phyloP scores from a whole-genome alignment of 176 grass and related monocot species.

The Poa pratensis region DNA sequence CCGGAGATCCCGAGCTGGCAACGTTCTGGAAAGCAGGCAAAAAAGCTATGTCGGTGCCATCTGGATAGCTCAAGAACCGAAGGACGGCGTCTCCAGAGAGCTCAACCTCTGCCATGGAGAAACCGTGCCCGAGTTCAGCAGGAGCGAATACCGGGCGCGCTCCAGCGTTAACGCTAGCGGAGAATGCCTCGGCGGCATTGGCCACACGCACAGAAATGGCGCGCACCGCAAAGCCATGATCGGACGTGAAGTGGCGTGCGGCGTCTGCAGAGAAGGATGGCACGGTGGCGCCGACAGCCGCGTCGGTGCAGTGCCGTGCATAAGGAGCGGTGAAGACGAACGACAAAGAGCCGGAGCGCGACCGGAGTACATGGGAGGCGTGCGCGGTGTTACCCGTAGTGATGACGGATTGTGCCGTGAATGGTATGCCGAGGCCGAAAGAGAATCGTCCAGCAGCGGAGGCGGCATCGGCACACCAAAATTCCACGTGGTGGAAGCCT shows the following conservation, averaged over 20 bases:
- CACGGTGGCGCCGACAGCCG: constrained; percentile 43
- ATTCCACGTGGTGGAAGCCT: constrained; percentile 11
- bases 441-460: not conserved
- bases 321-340: constrained; percentile 86
- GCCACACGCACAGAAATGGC: constrained; percentile 65
- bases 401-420: not conserved
- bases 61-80: constrained; percentile 68
- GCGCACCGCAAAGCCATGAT: constrained; percentile 77
- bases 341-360: constrained; percentile 55
- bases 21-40: constrained; percentile 71
- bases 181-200: constrained; percentile 75
- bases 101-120: constrained; percentile 77
- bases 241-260: constrained; percentile 53
- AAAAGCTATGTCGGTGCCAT: constrained; percentile 36
- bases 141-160: constrained; percentile 72
- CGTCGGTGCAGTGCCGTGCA: constrained; percentile 13
- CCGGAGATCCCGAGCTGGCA: not conserved
- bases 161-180: constrained; percentile 58
- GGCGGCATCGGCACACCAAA: not conserved
- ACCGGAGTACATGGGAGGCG: not conserved
- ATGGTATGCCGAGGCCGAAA: not conserved
- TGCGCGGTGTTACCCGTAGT: not conserved
- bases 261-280: constrained; percentile 61
- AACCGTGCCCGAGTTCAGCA: constrained; percentile 60
- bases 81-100: constrained; percentile 79